Conservation (phyloP, 768 basidiomycete genomes). For the Mycena albidolilacea region DNA sequence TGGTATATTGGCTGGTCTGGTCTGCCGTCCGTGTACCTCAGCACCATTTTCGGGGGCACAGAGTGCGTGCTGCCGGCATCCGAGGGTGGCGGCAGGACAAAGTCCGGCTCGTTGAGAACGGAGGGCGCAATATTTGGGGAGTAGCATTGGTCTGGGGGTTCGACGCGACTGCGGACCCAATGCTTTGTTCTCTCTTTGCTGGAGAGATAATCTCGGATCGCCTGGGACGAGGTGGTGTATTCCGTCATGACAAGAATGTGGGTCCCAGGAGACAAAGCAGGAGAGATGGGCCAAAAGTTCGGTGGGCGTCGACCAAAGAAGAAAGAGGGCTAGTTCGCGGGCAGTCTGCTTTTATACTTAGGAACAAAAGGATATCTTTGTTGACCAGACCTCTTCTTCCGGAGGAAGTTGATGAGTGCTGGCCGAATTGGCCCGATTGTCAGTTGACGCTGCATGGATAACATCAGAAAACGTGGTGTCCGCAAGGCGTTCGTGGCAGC, state of each 20-base stretch:
- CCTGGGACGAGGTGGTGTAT: constrained; percentile 62
- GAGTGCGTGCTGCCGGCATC: constrained; percentile 66
- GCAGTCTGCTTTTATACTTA: constrained; percentile 35
- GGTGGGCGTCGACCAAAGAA: constrained; percentile 39
- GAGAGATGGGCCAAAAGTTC: constrained; percentile 13
- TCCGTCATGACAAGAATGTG: constrained; percentile 37
- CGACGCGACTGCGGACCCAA: constrained; percentile 71
- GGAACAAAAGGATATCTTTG: constrained; percentile 36
- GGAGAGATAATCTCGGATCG: constrained; percentile 69
- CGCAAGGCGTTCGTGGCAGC: constrained; percentile 36
- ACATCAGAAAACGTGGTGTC: constrained; percentile 39
- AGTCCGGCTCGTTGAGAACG: constrained; percentile 57
- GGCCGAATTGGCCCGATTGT: constrained; percentile 33
- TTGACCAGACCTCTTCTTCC: constrained; percentile 32
- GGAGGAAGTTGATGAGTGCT: constrained; percentile 30
- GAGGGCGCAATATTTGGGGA: constrained; percentile 76
- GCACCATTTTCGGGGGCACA: constrained; percentile 79
- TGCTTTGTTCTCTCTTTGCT: constrained; percentile 73
- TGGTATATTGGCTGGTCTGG: constrained; percentile 73
- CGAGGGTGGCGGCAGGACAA: constrained; percentile 58
- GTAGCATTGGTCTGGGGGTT: constrained; percentile 54
- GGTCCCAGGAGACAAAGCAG: constrained; percentile 35
- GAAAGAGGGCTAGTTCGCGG: constrained; percentile 37
- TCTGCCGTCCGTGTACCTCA: constrained; percentile 76
- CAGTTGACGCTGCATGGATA: constrained; percentile 20